Conservation (phyloP, 352 stramenopile genomes). For the Phytophthora idaei region DNA sequence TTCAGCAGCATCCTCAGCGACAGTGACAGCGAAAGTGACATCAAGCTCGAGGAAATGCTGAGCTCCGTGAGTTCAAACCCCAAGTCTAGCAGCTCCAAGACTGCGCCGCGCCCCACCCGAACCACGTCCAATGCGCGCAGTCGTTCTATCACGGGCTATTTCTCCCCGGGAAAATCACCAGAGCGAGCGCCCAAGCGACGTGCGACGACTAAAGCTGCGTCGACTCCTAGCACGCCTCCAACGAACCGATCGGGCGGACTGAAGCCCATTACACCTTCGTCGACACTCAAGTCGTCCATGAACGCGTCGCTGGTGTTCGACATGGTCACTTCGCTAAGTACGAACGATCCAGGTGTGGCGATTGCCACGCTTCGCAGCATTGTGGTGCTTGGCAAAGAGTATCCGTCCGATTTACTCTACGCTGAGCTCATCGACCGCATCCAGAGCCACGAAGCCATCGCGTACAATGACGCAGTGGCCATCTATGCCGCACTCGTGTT, state of each 20-base stretch:
- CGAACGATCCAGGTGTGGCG: slow-evolving; percentile 79
- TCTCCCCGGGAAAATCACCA: slow-evolving; percentile 19
- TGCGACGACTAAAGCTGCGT: slow-evolving; percentile 18
- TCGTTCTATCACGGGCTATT: slow-evolving; percentile 27
- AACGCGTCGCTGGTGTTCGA: slow-evolving; percentile 84
- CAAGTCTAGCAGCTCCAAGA: slow-evolving; percentile 15
- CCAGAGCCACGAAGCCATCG: slow-evolving; percentile 68
- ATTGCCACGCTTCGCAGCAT: slow-evolving; percentile 80
- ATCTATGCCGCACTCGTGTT: slow-evolving; percentile 86
- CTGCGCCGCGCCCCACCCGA: slow-evolving; percentile 7
- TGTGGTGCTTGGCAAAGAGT: slow-evolving; percentile 86
- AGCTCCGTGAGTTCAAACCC: slow-evolving; percentile 10
- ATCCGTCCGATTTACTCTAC: slow-evolving; percentile 81
- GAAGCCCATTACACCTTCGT: slow-evolving; percentile 73
- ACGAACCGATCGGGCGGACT: slow-evolving; percentile 21
- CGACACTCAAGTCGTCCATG: slow-evolving; percentile 69
- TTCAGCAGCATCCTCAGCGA: slow-evolving; percentile 34
- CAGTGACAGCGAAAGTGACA: slow-evolving; percentile 39
- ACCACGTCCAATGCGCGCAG: slow-evolving; percentile 26
- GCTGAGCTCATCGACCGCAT: slow-evolving; percentile 84
- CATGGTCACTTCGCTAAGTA: slow-evolving; percentile 85
- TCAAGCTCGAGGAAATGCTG: slow-evolving; percentile 39
- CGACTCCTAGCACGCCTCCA: slow-evolving; percentile 22
- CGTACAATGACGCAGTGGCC: slow-evolving; percentile 70
- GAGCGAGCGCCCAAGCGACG: slow-evolving; percentile 43